A percentile compares a stretch with the other conserved stretches of the same genome.
These are phyloP conservation scores for Melaleuca quinquenervia DNA, from an alignment of 345 rosid genomes.

Conservation along the genomic window DNA sequence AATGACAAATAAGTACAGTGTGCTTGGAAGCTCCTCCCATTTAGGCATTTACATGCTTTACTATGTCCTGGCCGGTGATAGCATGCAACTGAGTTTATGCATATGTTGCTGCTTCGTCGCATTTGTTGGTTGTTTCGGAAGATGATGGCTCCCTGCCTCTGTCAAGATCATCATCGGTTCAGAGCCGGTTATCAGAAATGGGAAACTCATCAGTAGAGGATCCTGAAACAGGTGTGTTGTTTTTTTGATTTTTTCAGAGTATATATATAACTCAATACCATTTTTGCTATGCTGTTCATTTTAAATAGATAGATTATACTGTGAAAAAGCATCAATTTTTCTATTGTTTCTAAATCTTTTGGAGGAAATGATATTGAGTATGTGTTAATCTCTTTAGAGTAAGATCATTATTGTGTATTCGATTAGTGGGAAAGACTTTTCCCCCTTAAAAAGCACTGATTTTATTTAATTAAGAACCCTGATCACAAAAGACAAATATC, in stretches of 20 bases:
- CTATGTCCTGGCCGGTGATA: neutral
- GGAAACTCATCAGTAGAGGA: constrained; percentile 37
- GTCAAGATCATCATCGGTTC: constrained; percentile 41
- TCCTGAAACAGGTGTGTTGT: constrained; percentile 31
- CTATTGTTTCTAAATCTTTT: neutral
- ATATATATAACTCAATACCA: neutral
- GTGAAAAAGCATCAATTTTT: neutral
- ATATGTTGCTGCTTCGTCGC: neutral
- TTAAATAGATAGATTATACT: neutral
- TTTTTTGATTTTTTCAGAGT: neutral
- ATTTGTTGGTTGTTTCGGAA: constrained; percentile 23
- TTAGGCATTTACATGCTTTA: neutral
- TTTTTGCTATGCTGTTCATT: neutral
- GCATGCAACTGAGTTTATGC: neutral
- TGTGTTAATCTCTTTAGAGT: neutral
- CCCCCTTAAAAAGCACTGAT: neutral
- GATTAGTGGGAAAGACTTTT: neutral
- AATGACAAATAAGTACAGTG: neutral
- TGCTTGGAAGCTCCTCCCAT: neutral
- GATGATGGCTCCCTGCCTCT: constrained; percentile 38
- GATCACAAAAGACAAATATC: neutral
- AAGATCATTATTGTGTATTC: neutral
- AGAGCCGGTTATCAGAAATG: constrained; percentile 43
- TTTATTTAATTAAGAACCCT: neutral
- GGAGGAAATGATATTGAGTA: neutral